Conservation (phyloP, 306 rosid species). For the Inga leiocalycina region DNA sequence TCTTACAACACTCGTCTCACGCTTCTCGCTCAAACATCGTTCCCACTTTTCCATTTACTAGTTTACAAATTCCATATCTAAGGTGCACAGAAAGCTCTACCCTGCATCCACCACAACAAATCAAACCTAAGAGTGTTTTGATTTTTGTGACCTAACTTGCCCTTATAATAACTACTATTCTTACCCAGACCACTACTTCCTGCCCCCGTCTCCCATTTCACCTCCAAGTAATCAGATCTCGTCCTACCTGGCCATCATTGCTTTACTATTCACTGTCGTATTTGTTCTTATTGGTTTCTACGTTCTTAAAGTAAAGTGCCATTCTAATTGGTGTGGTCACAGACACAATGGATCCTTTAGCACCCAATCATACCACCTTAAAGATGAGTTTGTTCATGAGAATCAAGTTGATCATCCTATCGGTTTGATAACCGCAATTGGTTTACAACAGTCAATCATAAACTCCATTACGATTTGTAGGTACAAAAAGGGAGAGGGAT, state of each 20-base stretch:
- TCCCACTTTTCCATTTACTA: constrained; percentile 32
- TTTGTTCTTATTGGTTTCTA: constrained; percentile 54
- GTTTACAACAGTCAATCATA: constrained; percentile 68
- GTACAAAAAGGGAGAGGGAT: constrained; percentile 57
- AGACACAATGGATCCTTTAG: constrained; percentile 23
- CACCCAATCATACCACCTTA: constrained; percentile 34
- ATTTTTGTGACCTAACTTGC: constrained; percentile 54
- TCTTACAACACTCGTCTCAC: constrained; percentile 38
- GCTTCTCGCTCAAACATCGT: constrained; percentile 22
- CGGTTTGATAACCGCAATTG: constrained; percentile 66
- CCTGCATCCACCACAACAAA: constrained; percentile 41
- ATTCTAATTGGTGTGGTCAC: constrained; percentile 40
- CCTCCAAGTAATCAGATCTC: constrained; percentile 43
- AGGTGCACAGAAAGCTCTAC: constrained; percentile 65
- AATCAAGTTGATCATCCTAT: constrained; percentile 67
- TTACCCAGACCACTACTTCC: constrained; percentile 47
- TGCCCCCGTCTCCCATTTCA: constrained; percentile 47
- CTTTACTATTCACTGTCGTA: constrained; percentile 44
- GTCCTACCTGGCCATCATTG: constrained; percentile 47
- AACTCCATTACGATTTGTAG: constrained; percentile 60
- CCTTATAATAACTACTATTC: constrained; percentile 51
- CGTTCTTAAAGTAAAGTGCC: constrained; percentile 53
- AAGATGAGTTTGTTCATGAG: constrained; percentile 48
- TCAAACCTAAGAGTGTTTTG: constrained; percentile 58
- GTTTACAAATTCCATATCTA: constrained; percentile 41